A percentile compares a stretch with the other conserved stretches of the same genome.
Conservation (phyloP, 2,329 filamentous ascomycete species). For the Trichoderma sp. region DNA sequence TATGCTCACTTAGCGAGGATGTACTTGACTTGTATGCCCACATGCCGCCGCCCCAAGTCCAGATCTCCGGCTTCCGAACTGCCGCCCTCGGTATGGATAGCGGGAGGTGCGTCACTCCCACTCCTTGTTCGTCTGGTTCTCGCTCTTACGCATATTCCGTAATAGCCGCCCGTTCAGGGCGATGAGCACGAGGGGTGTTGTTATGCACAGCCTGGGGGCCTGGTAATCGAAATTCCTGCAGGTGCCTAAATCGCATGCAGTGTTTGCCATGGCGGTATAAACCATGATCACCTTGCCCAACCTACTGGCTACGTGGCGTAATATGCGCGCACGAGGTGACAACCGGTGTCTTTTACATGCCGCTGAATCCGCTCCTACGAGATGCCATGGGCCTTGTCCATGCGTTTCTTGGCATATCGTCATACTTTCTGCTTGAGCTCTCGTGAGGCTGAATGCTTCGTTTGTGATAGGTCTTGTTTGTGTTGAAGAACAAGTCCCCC, state of each 20-base stretch:
- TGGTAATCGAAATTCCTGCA: not conserved
- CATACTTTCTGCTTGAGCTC: not conserved
- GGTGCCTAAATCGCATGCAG: not conserved
- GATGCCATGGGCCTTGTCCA: not conserved
- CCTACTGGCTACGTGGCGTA: not conserved
- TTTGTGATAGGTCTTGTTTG: not conserved
- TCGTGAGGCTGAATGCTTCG: not conserved
- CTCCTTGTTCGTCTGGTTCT: not conserved
- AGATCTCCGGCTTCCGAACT: slow-evolving; percentile 4
- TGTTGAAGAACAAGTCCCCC: not conserved
- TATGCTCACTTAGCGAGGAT: not conserved
- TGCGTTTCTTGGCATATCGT: not conserved
- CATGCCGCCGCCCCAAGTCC: not conserved
- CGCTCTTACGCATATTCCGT: not conserved
- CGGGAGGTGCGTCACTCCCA: not conserved
- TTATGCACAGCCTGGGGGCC: not conserved
- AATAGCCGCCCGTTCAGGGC: not conserved
- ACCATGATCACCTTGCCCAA: not conserved
- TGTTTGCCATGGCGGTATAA: not conserved
- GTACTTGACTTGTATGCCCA: not conserved
- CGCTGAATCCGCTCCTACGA: not conserved
- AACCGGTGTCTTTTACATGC: not conserved
- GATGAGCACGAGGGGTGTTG: not conserved
- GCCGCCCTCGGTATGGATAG: not conserved
- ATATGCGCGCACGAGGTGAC: not conserved